These are phyloP conservation scores for Colletotrichum salicis DNA, from an alignment of 2,329 filamentous ascomycete species.

Conservation along the genomic window DNA sequence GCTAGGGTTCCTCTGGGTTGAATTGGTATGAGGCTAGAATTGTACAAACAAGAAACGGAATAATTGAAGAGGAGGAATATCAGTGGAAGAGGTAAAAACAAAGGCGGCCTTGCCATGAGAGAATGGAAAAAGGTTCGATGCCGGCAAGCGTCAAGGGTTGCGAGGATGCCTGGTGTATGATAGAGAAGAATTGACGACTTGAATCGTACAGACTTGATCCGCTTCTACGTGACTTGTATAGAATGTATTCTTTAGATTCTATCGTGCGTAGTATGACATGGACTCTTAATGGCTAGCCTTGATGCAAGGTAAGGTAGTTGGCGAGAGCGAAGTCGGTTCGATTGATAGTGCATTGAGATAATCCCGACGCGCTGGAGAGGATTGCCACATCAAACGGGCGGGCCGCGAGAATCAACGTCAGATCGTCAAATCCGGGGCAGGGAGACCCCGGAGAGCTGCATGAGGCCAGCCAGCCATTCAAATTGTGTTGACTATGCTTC, in stretches of 20 bases:
- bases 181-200: slow-evolving; percentile 29
- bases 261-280: neutral
- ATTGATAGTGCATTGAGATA: too few species aligned
- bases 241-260: neutral
- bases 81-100: neutral
- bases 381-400: neutral
- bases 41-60: slow-evolving; percentile 10
- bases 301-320: too few species aligned
- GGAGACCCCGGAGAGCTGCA: neutral
- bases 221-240: neutral
- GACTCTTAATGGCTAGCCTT: neutral
- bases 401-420: neutral
- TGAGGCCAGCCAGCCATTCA: neutral
- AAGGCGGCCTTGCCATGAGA: neutral
- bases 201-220: neutral
- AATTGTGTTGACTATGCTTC: neutral
- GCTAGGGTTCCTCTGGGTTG: neutral
- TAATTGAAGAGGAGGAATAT: neutral
- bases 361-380: neutral
- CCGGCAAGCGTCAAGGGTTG: neutral
- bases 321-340: too few species aligned
- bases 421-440: neutral
- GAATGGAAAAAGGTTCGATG: neutral
- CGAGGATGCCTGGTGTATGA: neutral
- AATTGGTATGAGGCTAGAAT: neutral